Evolutionary conservation across 345 rosid genomes (phyloP).

Genomic region (Turritis glabra): DNA sequence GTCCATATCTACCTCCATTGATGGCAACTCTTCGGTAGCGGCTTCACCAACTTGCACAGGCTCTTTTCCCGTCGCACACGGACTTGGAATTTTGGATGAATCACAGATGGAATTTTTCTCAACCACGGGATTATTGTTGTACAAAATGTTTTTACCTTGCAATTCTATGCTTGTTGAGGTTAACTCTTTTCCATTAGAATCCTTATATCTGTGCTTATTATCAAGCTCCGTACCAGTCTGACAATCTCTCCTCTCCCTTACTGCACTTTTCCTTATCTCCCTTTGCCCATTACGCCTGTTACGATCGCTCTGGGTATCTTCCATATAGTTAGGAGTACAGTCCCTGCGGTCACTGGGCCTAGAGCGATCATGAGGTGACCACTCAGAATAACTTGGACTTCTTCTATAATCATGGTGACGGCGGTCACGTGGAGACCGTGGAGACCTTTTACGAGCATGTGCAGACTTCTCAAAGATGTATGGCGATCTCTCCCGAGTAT

Average conservation of each 20-base stretch:
- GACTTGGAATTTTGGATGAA: conserved; percentile 50
- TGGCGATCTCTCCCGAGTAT: conserved; percentile 49
- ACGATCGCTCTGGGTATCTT: conserved; percentile 65
- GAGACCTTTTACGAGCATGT: conserved; percentile 63
- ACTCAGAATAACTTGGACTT: conserved; percentile 73
- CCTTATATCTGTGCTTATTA: conserved; percentile 56
- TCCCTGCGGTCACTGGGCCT: conserved; percentile 67
- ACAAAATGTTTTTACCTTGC: conserved; percentile 49
- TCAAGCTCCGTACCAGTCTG: conserved; percentile 56
- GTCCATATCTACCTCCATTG: conserved; percentile 99
- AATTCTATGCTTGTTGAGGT: conserved; percentile 53
- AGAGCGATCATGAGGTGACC: conserved; percentile 61
- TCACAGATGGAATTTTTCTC: conserved; percentile 53
- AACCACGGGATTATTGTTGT: conserved; percentile 39
- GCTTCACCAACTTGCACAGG: conserved; percentile 50
- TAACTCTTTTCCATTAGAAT: conserved; percentile 48
- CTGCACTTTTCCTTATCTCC: conserved; percentile 62
- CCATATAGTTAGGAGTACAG: conserved; percentile 55
- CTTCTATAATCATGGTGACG: conserved; percentile 71
- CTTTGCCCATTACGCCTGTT: conserved; percentile 46
- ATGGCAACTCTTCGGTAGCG: conserved; percentile 69
- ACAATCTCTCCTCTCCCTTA: conserved; percentile 60
- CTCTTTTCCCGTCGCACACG: conserved; percentile 45
- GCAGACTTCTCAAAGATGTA: conserved; percentile 57
- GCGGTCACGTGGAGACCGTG: conserved; percentile 80